These are phyloP conservation scores for Arctium minus DNA, from an alignment of 129 eudicot species.

Conservation along the genomic window DNA sequence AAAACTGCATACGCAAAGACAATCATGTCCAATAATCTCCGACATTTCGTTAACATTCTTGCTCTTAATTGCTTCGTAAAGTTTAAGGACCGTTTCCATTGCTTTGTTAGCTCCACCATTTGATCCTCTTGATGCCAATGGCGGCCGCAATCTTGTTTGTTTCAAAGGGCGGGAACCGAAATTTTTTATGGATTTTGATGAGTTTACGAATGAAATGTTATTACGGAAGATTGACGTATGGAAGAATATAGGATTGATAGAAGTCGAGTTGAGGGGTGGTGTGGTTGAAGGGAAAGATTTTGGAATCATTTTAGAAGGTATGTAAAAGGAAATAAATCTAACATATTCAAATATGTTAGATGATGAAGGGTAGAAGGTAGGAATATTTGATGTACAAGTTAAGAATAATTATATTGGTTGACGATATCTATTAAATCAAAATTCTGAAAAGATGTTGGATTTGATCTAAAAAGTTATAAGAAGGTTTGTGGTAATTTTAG, in stretches of 20 bases:
- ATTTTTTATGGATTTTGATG: background rate
- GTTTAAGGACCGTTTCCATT: slow-evolving; percentile 56
- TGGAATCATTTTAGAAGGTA: slow-evolving; percentile 28
- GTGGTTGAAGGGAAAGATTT: slow-evolving; percentile 16
- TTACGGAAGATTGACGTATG: background rate
- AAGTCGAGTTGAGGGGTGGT: background rate
- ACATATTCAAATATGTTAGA: slow-evolving; percentile 13
- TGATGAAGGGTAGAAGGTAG: slow-evolving; percentile 34
- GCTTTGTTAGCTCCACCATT: slow-evolving; percentile 39
- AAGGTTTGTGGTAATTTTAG: background rate
- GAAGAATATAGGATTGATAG: background rate
- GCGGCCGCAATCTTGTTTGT: background rate
- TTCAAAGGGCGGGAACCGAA: background rate
- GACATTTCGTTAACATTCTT: slow-evolving; percentile 44
- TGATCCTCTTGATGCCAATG: slow-evolving; percentile 30
- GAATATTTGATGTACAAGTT: slow-evolving; percentile 41
- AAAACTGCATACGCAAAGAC: slow-evolving; percentile 53
- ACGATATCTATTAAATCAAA: background rate
- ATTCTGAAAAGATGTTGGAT: background rate
- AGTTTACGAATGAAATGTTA: slow-evolving; percentile 9
- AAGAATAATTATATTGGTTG: slow-evolving; percentile 12
- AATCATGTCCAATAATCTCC: slow-evolving; percentile 75
- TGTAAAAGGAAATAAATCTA: background rate
- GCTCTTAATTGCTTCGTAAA: slow-evolving; percentile 54
- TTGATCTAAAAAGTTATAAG: background rate